Evolutionary conservation across 1,284 basidiomycete species (phyloP).

Genomic region (Stygiomarasmius scandens): DNA sequence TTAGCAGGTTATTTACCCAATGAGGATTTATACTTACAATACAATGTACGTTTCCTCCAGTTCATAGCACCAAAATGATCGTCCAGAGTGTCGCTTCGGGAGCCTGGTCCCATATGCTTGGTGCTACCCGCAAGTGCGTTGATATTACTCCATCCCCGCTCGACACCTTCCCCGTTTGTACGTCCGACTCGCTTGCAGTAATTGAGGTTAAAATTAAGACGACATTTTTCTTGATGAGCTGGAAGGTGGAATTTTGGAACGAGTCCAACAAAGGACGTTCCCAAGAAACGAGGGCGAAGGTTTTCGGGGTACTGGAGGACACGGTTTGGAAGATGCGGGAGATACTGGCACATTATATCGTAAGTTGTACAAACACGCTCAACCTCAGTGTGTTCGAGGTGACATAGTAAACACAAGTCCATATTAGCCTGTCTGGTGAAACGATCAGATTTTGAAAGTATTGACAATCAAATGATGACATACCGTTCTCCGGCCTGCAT

Average conservation of each 20-base stretch:
- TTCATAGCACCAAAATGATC: conserved; percentile 16
- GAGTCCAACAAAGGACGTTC: neutral
- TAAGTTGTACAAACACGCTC: neutral
- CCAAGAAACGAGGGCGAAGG: neutral
- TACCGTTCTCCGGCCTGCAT: conserved; percentile 26
- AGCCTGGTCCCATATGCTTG: conserved; percentile 15
- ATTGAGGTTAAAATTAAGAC: conserved; percentile 15
- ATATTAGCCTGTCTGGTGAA: too few relatives aligned
- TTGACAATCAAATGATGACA: neutral
- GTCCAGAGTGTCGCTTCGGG: conserved; percentile 14
- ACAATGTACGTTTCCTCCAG: conserved; percentile 10
- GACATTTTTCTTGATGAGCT: conserved; percentile 15
- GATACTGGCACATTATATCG: conserved; percentile 19
- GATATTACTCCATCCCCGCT: conserved; percentile 13
- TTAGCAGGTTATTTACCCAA: neutral
- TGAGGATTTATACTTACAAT: neutral
- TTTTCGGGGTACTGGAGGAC: neutral
- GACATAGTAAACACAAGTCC: too few relatives aligned
- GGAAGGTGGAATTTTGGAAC: conserved; percentile 20
- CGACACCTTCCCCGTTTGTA: conserved; percentile 18
- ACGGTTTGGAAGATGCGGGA: conserved; percentile 4
- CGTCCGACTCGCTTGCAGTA: conserved; percentile 10
- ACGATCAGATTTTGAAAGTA: too few relatives aligned
- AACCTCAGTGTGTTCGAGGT: too few relatives aligned
- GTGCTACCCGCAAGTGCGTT: conserved; percentile 9